phyloP scores from a whole-genome alignment of 441 rosid genomes.

The Viola pubescens region DNA sequence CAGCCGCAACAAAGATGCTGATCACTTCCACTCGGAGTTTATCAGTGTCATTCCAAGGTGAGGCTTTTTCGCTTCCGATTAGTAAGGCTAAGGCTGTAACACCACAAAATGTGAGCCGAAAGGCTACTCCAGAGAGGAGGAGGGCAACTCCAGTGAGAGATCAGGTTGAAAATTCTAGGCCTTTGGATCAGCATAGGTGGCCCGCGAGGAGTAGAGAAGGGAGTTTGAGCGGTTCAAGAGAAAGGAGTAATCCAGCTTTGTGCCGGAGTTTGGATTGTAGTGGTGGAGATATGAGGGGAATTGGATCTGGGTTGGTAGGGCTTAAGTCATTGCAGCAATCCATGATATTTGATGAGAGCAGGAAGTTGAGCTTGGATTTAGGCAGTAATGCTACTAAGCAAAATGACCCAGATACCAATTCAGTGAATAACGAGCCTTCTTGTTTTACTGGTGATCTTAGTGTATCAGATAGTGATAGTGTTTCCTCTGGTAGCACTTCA shows the following conservation, averaged over 20 bases:
- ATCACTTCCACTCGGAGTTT: conserved; percentile 70
- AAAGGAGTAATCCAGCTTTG: conserved; percentile 27
- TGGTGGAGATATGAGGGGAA: conserved; percentile 36
- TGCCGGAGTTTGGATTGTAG: conserved; percentile 58
- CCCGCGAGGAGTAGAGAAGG: conserved; percentile 54
- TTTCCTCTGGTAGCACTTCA: conserved; percentile 61
- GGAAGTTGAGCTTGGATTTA: conserved; percentile 43
- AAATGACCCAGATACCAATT: conserved; percentile 26
- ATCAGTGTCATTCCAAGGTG: conserved; percentile 82
- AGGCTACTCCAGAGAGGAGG: conserved; percentile 67
- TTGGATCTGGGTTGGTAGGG: conserved; percentile 40
- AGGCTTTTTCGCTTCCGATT: conserved; percentile 56
- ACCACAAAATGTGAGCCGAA: conserved; percentile 28
- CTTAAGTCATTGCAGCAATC: conserved; percentile 46
- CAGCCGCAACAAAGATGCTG: conserved; percentile 54
- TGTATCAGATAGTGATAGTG: conserved; percentile 77
- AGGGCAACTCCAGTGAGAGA: conserved; percentile 34
- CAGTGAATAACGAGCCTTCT: conserved; percentile 20
- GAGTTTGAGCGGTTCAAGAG: conserved; percentile 19
- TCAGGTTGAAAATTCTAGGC: conserved; percentile 52
- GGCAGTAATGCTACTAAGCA: conserved; percentile 22
- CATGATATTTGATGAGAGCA: conserved; percentile 34
- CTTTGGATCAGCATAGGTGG: conserved; percentile 58
- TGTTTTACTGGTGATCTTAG: conserved; percentile 28
- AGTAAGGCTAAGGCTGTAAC: conserved; percentile 66